A percentile compares a stretch with the other conserved stretches of the same genome.
Conservation (phyloP, 2,329 filamentous ascomycete genomes). For the Monosporascus cannonballus region DNA sequence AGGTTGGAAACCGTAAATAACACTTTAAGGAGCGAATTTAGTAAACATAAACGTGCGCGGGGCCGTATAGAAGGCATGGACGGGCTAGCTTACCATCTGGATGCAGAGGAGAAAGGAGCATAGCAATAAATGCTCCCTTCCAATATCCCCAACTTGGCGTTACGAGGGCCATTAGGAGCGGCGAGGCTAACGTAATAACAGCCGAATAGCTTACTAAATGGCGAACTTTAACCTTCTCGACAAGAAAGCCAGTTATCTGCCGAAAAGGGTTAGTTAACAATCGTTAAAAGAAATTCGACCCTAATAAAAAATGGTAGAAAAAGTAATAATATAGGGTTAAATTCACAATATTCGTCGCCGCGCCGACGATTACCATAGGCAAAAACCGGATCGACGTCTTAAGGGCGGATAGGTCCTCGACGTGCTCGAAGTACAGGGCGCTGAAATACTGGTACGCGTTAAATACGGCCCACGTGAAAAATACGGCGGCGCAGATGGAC, state of each 20-base stretch:
- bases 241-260: background rate
- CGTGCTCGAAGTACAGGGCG: slow-evolving; percentile 44
- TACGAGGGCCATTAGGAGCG: slow-evolving; percentile 2
- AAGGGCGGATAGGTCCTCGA: slow-evolving; percentile 38
- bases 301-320: slow-evolving; percentile 16
- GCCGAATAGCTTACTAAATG: background rate
- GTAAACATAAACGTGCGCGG: background rate
- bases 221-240: background rate
- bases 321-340: slow-evolving; percentile 32
- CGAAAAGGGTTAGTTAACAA: background rate
- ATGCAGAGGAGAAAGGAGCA: slow-evolving; percentile 24
- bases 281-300: background rate
- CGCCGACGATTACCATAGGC: slow-evolving; percentile 38
- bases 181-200: slow-evolving; percentile 31
- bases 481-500: slow-evolving; percentile 44
- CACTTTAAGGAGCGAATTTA: slow-evolving; percentile 30
- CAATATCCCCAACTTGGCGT: slow-evolving; percentile 8
- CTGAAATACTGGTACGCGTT: slow-evolving; percentile 43
- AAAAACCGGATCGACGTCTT: slow-evolving; percentile 42
- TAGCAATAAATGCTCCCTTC: slow-evolving; percentile 26
- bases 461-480: slow-evolving; percentile 39
- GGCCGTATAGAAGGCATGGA: background rate
- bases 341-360: slow-evolving; percentile 37
- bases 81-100: background rate
- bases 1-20: slow-evolving; percentile 52